These are phyloP conservation scores for Halophytophthora polymorphica DNA, from an alignment of 352 stramenopile species.

Conservation along the genomic window DNA sequence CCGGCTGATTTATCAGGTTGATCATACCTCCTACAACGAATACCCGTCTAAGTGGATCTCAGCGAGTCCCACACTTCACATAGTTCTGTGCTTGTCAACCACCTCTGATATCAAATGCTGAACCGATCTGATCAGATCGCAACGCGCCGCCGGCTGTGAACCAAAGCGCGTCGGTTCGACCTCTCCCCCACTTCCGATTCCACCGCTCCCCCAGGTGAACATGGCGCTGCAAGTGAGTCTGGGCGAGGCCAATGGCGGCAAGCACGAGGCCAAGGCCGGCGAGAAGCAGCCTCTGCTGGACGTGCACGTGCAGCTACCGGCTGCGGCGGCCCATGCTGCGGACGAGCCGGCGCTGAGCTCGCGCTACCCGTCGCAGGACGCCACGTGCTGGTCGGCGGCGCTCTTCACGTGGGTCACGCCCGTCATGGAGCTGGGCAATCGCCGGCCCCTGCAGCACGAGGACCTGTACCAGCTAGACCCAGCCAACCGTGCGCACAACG, in stretches of 20 bases:
- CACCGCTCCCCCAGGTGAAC: no score
- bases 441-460: constrained; percentile 56
- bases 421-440: constrained; percentile 69
- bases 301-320: constrained; percentile 21
- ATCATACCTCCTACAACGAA: no score
- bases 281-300: constrained; percentile 31
- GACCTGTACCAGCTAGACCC: constrained; percentile 72
- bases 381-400: constrained; percentile 42
- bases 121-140: no score
- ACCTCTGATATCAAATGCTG: no score
- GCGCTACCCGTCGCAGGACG: constrained; percentile 54
- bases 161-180: no score
- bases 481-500: constrained; percentile 36
- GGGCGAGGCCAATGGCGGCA: constrained; percentile 1
- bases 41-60: no score
- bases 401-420: constrained; percentile 80
- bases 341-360: constrained; percentile 34
- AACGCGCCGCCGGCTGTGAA: no score
- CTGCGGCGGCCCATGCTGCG: constrained; percentile 1
- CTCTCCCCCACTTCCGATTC: no score
- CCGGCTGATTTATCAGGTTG: no score
- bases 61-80: no score
- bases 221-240: constrained; percentile 15
- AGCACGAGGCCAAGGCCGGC: constrained; percentile 6
- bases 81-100: no score